Conservation (phyloP, 306 rosid species). For the Dryas alaskensis region DNA sequence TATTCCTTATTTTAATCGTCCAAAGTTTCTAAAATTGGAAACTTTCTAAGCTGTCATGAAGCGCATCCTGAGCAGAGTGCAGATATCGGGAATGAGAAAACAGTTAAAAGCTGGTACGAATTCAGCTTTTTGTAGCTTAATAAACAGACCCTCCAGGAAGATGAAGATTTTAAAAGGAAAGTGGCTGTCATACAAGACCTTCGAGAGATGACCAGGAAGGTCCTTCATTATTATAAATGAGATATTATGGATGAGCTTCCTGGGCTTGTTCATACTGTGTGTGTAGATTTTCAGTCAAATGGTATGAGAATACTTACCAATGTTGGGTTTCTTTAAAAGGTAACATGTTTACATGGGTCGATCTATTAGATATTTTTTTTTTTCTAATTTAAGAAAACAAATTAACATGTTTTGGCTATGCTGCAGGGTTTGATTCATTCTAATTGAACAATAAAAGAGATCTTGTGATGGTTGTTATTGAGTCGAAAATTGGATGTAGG, state of each 20-base stretch:
- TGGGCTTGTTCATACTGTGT: conserved; percentile 39
- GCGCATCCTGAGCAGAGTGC: conserved; percentile 64
- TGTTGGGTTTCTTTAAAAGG: conserved; percentile 34
- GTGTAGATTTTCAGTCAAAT: no score
- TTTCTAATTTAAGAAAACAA: no score
- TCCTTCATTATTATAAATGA: conserved; percentile 85
- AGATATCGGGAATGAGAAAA: conserved; percentile 42
- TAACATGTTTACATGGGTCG: no score
- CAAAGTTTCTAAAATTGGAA: conserved; percentile 62
- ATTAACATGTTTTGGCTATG: no score
- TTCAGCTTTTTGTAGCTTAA: conserved; percentile 46
- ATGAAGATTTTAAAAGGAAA: conserved; percentile 64
- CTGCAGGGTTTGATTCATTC: no score
- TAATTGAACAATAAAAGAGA: no score
- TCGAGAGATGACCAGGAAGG: conserved; percentile 82
- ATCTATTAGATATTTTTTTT: no score
- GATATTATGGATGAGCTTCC: conserved; percentile 93
- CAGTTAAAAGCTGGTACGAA: conserved; percentile 37
- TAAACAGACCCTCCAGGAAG: conserved; percentile 75
- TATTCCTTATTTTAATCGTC: conserved; percentile 67
- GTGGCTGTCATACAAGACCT: conserved; percentile 68
- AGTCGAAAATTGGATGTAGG: no score
- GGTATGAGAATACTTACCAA: no score
- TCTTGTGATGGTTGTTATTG: no score
- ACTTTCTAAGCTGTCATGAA: conserved; percentile 55